Percentiles rank a stretch among this genome's conserved stretches.
phyloP scores from a whole-genome alignment of 2,329 filamentous ascomycete genomes.

The Beauveria medogensis region DNA sequence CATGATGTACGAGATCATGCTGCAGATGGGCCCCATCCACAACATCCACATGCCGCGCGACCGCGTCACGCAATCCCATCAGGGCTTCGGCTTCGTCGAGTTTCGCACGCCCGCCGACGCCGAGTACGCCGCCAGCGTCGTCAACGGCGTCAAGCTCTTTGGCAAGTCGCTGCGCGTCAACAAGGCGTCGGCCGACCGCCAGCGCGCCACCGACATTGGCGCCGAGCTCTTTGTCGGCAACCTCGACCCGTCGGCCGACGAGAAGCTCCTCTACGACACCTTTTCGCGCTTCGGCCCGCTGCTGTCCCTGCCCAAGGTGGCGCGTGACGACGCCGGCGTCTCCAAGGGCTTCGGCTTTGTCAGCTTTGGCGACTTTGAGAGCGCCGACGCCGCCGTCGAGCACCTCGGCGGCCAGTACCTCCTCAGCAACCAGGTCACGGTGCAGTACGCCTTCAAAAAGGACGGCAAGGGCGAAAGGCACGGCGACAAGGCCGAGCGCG shows the following conservation, averaged over 20 bases:
- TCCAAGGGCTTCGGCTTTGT: conserved; percentile 97
- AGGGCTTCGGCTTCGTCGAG: conserved; percentile 98
- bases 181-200: conserved; percentile 86
- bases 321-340: conserved; percentile 77
- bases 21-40: conserved; percentile 92
- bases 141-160: conserved; percentile 90
- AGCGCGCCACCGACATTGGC: conserved; percentile 86
- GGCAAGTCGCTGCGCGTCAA: conserved; percentile 96
- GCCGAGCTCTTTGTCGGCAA: conserved; percentile 97
- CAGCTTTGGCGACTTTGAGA: conserved; percentile 86
- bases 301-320: conserved; percentile 79
- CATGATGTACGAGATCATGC: conserved; percentile 95
- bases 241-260: conserved; percentile 86
- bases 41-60: conserved; percentile 98
- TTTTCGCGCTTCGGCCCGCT: conserved; percentile 88
- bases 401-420: conserved; percentile 96
- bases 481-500: conserved; percentile 86
- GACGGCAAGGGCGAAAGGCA: conserved; percentile 96
- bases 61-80: conserved; percentile 90
- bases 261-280: conserved; percentile 89
- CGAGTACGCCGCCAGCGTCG: conserved; percentile 91
- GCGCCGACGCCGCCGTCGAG: conserved; percentile 80
- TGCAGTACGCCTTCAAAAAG: conserved; percentile 99
- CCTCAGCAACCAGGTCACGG: conserved; percentile 91
- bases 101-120: conserved; percentile 93